Base-by-base conservation (phyloP, 306 rosid genomes). In the Datisca glomerata region DNA sequence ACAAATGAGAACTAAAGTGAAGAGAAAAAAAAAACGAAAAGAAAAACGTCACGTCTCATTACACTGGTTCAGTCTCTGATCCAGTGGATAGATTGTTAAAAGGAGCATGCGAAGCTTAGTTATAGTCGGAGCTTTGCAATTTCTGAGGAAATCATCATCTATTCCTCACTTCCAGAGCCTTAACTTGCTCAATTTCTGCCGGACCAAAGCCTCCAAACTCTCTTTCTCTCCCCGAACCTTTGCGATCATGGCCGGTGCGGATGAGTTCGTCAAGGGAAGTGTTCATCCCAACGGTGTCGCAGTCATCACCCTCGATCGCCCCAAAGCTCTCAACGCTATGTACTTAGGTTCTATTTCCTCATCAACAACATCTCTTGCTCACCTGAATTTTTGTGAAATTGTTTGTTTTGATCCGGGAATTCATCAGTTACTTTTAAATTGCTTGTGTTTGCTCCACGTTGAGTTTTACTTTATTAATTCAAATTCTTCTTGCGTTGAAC, bases 321-420 rank as follows among this genome's bases (percentile, higher is more conserved):
- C 98, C 72, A 78, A 73, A 85, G 98, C 98, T 60, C 96, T 91
- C 67, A 91, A 85, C 65, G 98, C 96, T 51, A 85, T 91, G 98
- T 75, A 68, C 45, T 22, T 91, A 57, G 98, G 96, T 85, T 58
- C 21, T 33, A 4, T 18, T 55, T 55, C n/a, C n/a, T n/a, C n/a
- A n/a, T n/a, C n/a, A n/a, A n/a, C n/a, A n/a, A n/a, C n/a, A n/a
- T n/a, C n/a, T n/a, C n/a, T n/a, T n/a, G n/a, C n/a, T n/a, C n/a
- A 16, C 40, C 24, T 43, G 0, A 12, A 3, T 27, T 14, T 18
- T 15, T 39, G 0, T 1, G 18, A 16, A 32, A 18, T 28, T 18
- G 7, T 4, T 16, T 18, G 1, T 9, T 27, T 8, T 1, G 14
- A 33, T 49, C 19, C 4, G 1, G 16, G 42, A 44, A 7, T 25